Evolutionary conservation across 2,329 filamentous ascomycete species (phyloP), one percentile per base, ranked within the genome.

Genomic region (Xylaria sp.): DNA sequence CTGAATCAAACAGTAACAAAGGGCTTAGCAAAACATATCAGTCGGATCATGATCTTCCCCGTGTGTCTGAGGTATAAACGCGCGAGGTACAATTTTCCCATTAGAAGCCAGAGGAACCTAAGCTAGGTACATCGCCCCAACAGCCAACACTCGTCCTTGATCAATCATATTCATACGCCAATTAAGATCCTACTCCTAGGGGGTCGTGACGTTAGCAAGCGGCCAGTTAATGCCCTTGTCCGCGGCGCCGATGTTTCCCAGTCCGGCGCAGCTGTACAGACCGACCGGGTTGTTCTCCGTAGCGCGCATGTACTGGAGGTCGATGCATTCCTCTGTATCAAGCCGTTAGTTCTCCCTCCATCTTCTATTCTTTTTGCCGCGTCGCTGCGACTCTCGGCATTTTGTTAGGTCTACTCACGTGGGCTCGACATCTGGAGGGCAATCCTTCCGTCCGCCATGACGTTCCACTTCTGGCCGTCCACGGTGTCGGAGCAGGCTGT

Each of bases 161-260:
- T n/a, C n/a, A n/a, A n/a, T 8, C 28, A 28, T 39, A 28, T 15
- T 28, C 12, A 46, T 15, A 7, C 3, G 15, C 48, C 20, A 39
- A 55, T 25, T 50, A n/a, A 25, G 15, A 46, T 15, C 20, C 23
- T 23, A 3, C 15, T 32, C 63, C 69, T 58, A 65, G 15, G 68
- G 66, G 32, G 65, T 62, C 13, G 66, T 68, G 2, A 69, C 80
- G 18, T 79, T 76, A 32, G 75, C 74, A 20, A 82, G 75, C 7
- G 80, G 78, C 80, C 79, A 82, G 75, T 82, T 82, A 70, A 82
- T 82, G 2, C 81, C 81, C 73, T 80, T 80, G 72, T 83, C 81
- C 9, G 72, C 80, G 0, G 81, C 81, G 0, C 81, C 81, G 0
- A 69, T 78, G 68, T 81, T 81, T 12, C 79, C 80, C 23, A 83